A percentile compares a stretch with the other conserved stretches of the same genome.
phyloP scores from a whole-genome alignment of 2,329 filamentous ascomycete genomes.

The Fusarium sp. region DNA sequence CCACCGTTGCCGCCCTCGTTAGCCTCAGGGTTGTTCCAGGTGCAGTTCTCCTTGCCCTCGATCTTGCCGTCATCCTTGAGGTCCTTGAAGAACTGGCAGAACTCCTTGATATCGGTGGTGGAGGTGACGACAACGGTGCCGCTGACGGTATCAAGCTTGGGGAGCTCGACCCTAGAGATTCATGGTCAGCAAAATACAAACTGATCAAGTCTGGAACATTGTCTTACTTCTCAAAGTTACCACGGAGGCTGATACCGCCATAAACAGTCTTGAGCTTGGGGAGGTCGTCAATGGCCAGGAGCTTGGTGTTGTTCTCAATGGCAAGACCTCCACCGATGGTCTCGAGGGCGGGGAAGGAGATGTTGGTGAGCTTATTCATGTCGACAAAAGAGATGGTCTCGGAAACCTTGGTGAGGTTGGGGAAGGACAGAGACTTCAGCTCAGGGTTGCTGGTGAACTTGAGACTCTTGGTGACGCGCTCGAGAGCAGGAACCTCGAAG shows the following conservation, averaged over 20 bases:
- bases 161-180: constrained; percentile 73
- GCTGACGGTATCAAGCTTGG: constrained; percentile 72
- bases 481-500: constrained; percentile 78
- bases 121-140: constrained; percentile 78
- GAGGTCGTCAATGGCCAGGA: constrained; percentile 75
- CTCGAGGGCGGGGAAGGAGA: constrained; percentile 77
- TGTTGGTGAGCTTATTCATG: constrained; percentile 74
- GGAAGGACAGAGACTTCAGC: constrained; percentile 68
- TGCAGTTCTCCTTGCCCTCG: constrained; percentile 59
- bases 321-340: constrained; percentile 82
- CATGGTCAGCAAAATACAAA: constrained; percentile 4
- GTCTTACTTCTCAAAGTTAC: constrained; percentile 84
- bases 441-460: constrained; percentile 83
- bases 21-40: constrained; percentile 61
- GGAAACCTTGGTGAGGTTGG: constrained; percentile 77
- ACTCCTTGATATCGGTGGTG: constrained; percentile 68
- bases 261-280: constrained; percentile 73
- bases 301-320: constrained; percentile 88
- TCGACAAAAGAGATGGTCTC: constrained; percentile 68
- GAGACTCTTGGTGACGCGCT: constrained; percentile 79
- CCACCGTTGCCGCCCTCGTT: constrained; percentile 57
- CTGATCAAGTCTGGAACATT: not conserved
- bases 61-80: constrained; percentile 52
- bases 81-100: constrained; percentile 64
- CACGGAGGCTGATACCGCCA: constrained; percentile 86